Evolutionary conservation across 2,329 filamentous ascomycete species (phyloP).

Genomic region (Knoxdaviesia proteae): DNA sequence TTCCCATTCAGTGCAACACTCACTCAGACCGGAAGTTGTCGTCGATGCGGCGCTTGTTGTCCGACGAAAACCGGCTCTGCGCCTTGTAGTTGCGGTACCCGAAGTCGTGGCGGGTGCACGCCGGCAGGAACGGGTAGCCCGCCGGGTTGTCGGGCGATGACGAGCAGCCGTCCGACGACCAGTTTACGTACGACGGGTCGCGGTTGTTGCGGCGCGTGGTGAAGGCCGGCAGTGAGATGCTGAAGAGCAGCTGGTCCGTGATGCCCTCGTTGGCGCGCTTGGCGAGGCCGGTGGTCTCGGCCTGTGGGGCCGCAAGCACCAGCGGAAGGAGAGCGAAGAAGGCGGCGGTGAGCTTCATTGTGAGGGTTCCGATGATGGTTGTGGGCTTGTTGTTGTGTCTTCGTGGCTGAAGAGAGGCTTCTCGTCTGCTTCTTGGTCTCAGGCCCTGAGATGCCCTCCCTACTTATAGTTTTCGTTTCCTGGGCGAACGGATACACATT

Average conservation of each 20-base stretch:
- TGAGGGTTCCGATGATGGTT: background rate
- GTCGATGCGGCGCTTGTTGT: constrained; percentile 22
- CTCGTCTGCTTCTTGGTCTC: too few species aligned
- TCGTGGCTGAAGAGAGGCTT: constrained; percentile 4
- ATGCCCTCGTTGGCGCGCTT: constrained; percentile 5
- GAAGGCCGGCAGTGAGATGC: constrained; percentile 19
- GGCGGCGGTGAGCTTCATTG: constrained; percentile 13
- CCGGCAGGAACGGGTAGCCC: constrained; percentile 20
- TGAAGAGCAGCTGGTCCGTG: constrained; percentile 27
- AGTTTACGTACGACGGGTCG: constrained; percentile 18
- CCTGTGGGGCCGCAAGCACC: constrained; percentile 6
- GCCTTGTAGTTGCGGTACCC: constrained; percentile 30
- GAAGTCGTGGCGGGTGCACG: constrained; percentile 34
- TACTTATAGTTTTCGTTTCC: too few species aligned
- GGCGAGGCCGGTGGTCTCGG: constrained; percentile 6
- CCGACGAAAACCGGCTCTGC: constrained; percentile 23
- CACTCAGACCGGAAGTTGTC: constrained; percentile 25
- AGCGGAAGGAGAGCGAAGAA: constrained; percentile 6
- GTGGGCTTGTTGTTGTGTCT: constrained; percentile 2
- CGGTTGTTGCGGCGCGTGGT: constrained; percentile 16
- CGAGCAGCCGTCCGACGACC: constrained; percentile 21
- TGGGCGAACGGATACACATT: too few species aligned
- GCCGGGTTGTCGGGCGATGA: constrained; percentile 21
- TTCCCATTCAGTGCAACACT: constrained; percentile 4
- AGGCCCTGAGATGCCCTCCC: too few species aligned